Percentiles rank a stretch among this genome's conserved stretches.
Conservation (phyloP, 495 filamentous ascomycete genomes). For the Podospora sp. region DNA sequence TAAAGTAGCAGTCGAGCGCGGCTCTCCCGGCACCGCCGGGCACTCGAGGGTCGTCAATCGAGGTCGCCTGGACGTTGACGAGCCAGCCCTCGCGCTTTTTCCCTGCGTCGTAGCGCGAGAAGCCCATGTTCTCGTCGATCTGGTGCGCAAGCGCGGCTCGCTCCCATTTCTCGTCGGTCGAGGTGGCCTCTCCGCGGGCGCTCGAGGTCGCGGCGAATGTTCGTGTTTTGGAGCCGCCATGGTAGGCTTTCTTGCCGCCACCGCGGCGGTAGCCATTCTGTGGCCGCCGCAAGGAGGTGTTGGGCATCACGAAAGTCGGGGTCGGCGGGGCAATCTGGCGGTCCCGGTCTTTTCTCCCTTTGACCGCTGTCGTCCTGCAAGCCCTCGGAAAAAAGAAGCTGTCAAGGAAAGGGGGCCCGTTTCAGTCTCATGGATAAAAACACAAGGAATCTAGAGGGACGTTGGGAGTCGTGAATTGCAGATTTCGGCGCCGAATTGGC, state of each 20-base stretch:
- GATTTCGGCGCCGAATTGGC: slow-evolving; percentile 15
- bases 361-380: neutral
- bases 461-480: neutral
- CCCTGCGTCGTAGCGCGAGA: slow-evolving; percentile 88
- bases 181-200: slow-evolving; percentile 78
- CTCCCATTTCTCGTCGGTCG: slow-evolving; percentile 82
- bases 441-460: neutral
- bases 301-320: slow-evolving; percentile 42
- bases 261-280: slow-evolving; percentile 57
- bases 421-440: neutral
- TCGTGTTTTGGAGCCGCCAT: slow-evolving; percentile 54
- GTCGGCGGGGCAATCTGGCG: neutral
- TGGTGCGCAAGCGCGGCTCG: slow-evolving; percentile 77
- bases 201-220: slow-evolving; percentile 78
- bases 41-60: slow-evolving; percentile 79
- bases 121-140: slow-evolving; percentile 95
- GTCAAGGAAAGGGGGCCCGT: neutral
- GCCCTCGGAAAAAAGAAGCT: neutral
- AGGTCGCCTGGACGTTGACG: slow-evolving; percentile 89
- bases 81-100: slow-evolving; percentile 88
- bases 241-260: slow-evolving; percentile 56
- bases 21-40: slow-evolving; percentile 76
- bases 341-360: neutral
- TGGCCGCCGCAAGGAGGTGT: slow-evolving; percentile 50
- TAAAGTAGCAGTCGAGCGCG: slow-evolving; percentile 95